A percentile compares a stretch with the other conserved stretches of the same genome.
phyloP scores from a whole-genome alignment of 768 basidiomycete species.

The Vishniacozyma victoriae region DNA sequence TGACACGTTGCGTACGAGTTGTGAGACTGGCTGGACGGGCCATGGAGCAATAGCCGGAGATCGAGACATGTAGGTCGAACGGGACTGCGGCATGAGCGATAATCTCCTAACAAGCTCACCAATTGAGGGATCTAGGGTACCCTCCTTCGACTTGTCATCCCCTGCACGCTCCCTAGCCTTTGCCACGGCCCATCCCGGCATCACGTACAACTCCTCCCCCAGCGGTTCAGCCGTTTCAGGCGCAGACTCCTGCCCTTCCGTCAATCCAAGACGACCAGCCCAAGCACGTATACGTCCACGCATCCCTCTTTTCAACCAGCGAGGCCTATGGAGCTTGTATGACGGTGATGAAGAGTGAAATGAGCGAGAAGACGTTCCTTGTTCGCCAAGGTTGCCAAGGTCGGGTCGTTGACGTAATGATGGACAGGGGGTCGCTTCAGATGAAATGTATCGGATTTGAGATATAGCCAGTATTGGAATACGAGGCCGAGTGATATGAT shows the following conservation, averaged over 20 bases:
- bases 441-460: too few species aligned
- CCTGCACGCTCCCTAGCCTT: neutral
- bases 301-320: conserved; percentile 7
- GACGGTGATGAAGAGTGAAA: too few species aligned
- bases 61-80: conserved; percentile 66
- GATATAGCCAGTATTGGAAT: too few species aligned
- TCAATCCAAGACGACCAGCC: conserved; percentile 11
- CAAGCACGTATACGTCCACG: conserved; percentile 8
- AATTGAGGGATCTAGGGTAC: neutral
- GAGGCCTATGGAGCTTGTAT: too few species aligned
- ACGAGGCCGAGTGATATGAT: too few species aligned
- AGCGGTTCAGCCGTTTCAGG: neutral
- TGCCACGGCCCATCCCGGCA: conserved; percentile 15
- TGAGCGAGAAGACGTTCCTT: too few species aligned
- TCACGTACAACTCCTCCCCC: conserved; percentile 11
- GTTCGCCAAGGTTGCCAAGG: too few species aligned
- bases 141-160: neutral
- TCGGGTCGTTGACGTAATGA: too few species aligned
- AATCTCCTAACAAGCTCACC: neutral
- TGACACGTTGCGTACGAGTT: conserved; percentile 68
- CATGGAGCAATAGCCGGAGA: conserved; percentile 70
- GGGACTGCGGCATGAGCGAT: conserved; percentile 49
- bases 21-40: conserved; percentile 58
- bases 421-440: too few species aligned
- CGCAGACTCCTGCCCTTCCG: neutral